Percentiles rank a stretch among this genome's conserved stretches.
These are phyloP conservation scores for Ensete ventricosum DNA, from an alignment of 176 grass and related monocot genomes.

Conservation along the genomic window DNA sequence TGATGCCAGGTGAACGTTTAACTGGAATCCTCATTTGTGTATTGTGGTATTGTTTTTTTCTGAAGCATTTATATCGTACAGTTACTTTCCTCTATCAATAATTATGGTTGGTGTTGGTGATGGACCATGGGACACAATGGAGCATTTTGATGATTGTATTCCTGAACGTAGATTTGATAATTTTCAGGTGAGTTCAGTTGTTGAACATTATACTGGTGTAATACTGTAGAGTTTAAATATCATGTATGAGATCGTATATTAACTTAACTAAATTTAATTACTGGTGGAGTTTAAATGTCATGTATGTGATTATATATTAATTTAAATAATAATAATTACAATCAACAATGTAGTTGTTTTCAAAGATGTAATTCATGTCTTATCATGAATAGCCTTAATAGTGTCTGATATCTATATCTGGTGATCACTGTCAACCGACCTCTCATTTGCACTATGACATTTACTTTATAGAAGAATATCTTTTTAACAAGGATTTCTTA, in stretches of 20 bases:
- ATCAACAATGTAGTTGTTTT: too few relatives aligned
- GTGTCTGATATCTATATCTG: too few relatives aligned
- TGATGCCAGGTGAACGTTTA: constrained; percentile 64
- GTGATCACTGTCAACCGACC: too few relatives aligned
- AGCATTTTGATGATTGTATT: constrained; percentile 89
- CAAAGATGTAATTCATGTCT: too few relatives aligned
- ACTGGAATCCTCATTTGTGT: constrained; percentile 17
- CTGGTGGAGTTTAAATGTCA: too few relatives aligned
- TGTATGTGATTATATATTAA: too few relatives aligned
- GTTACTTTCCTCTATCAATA: constrained; percentile 92
- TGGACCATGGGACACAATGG: constrained; percentile 93
- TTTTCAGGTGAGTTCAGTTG: constrained; percentile 66
- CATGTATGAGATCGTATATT: too few relatives aligned
- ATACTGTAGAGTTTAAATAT: too few relatives aligned
- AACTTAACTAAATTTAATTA: too few relatives aligned
- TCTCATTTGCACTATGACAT: background rate
- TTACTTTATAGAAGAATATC: constrained; percentile 3
- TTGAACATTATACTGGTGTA: constrained; percentile 1
- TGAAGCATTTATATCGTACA: constrained; percentile 39
- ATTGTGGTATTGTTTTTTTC: constrained; percentile 10
- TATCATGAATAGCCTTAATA: too few relatives aligned
- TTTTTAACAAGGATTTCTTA: background rate
- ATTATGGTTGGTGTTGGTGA: constrained; percentile 96
- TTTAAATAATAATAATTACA: too few relatives aligned
- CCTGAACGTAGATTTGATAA: constrained; percentile 88